These are phyloP conservation scores for Mariannaea elegans DNA, from an alignment of 2,329 filamentous ascomycete species.

Conservation along the genomic window DNA sequence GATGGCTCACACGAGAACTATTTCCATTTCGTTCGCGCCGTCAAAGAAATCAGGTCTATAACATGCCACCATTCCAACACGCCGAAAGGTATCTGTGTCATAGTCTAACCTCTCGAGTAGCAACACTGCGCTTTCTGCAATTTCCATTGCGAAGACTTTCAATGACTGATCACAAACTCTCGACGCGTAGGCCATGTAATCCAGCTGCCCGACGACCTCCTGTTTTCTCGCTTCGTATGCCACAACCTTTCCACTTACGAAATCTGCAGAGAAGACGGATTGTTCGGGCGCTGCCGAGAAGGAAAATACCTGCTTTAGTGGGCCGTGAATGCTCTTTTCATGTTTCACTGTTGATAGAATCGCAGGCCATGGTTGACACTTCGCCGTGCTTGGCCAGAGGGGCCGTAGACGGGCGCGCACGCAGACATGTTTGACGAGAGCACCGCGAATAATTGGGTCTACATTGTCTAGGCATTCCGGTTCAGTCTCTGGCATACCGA, in stretches of 20 bases:
- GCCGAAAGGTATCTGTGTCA: neutral
- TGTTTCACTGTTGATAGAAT: neutral
- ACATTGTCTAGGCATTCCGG: neutral
- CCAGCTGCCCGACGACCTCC: constrained; percentile 9
- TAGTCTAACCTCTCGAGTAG: neutral
- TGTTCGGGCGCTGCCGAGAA: neutral
- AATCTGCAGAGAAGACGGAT: constrained; percentile 1
- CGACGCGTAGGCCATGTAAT: neutral
- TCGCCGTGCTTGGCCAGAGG: neutral
- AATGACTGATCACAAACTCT: neutral
- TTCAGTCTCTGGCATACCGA: neutral
- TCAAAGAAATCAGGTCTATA: constrained; percentile 16
- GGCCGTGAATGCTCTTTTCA: neutral
- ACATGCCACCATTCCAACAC: neutral
- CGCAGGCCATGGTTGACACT: neutral
- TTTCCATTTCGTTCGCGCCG: neutral
- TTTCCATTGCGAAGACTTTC: neutral
- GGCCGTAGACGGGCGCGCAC: neutral
- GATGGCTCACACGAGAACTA: neutral
- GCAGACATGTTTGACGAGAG: constrained; percentile 2
- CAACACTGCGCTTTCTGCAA: neutral
- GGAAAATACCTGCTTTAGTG: neutral
- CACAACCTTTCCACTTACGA: neutral
- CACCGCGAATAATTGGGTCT: neutral
- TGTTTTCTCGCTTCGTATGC: constrained; percentile 9